Evolutionary conservation across 371 early-diverging fungal species (phyloP).

Genomic region (Mortierella sp.): DNA sequence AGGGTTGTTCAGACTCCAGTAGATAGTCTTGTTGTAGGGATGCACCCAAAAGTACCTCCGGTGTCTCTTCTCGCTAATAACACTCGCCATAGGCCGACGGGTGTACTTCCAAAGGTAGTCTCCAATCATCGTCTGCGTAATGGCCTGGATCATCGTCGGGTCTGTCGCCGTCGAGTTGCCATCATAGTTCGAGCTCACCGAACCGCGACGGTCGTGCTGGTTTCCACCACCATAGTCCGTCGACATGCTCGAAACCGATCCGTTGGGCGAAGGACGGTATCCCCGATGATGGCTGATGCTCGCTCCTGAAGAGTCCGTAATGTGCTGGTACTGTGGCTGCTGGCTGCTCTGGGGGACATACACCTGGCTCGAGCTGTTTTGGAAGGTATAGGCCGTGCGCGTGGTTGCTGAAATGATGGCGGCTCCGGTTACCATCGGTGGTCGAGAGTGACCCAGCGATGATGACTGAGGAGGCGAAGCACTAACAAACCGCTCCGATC

Average conservation of each 20-base stretch:
- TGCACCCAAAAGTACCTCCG: conserved; percentile 85
- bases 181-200: conserved; percentile 47
- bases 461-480: conserved; percentile 34
- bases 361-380: conserved; percentile 43
- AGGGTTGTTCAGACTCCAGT: conserved; percentile 81
- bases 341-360: conserved; percentile 39
- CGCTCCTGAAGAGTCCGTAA: conserved; percentile 39
- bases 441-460: conserved; percentile 13
- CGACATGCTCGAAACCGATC: conserved; percentile 54
- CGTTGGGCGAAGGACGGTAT: conserved; percentile 44
- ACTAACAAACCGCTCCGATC: conserved; percentile 18
- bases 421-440: conserved; percentile 36
- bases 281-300: conserved; percentile 34
- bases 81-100: conserved; percentile 63
- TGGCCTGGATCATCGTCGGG: conserved; percentile 74
- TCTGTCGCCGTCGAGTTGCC: conserved; percentile 59
- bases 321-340: conserved; percentile 38
- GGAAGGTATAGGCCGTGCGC: conserved; percentile 41
- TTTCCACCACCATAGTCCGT: conserved; percentile 42
- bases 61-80: conserved; percentile 73
- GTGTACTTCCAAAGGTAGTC: conserved; percentile 82
- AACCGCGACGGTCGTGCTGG: conserved; percentile 29
- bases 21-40: conserved; percentile 83
- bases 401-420: conserved; percentile 40
- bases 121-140: conserved; percentile 86